These are phyloP conservation scores for Polyplosphaeria fusca DNA, from an alignment of 495 filamentous ascomycete genomes.

Conservation along the genomic window DNA sequence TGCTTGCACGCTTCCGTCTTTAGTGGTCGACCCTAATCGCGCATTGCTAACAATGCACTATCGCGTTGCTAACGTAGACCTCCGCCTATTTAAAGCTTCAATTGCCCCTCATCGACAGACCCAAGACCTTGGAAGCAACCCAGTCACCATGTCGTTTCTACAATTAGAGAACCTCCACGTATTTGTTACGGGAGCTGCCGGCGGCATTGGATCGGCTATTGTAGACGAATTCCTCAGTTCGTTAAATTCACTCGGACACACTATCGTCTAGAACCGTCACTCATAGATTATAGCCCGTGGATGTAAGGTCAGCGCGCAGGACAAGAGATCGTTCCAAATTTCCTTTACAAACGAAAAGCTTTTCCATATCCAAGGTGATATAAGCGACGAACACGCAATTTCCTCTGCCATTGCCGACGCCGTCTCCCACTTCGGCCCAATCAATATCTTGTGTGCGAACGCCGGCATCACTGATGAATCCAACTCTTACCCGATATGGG, in stretches of 20 bases:
- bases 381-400: slow-evolving; percentile 49
- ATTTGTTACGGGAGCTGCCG: slow-evolving; percentile 58
- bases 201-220: slow-evolving; percentile 50
- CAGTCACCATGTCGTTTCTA: slow-evolving; percentile 44
- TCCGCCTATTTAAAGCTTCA: neutral
- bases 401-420: slow-evolving; percentile 45
- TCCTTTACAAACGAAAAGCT: slow-evolving; percentile 37
- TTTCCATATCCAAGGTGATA: slow-evolving; percentile 47
- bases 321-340: slow-evolving; percentile 37
- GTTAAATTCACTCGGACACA: no score
- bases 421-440: slow-evolving; percentile 48
- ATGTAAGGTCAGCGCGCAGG: slow-evolving; percentile 54
- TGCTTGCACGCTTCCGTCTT: no score
- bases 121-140: neutral
- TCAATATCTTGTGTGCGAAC: slow-evolving; percentile 54
- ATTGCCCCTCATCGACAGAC: neutral
- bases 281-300: slow-evolving; percentile 44
- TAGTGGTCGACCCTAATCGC: no score
- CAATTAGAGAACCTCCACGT: slow-evolving; percentile 53
- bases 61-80: slow-evolving; percentile 6
- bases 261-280: neutral
- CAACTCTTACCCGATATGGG: slow-evolving; percentile 51
- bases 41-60: slow-evolving; percentile 13
- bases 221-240: slow-evolving; percentile 55
- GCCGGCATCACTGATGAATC: slow-evolving; percentile 50